These are phyloP conservation scores for Phytophthora kernoviae DNA, from an alignment of 352 stramenopile species.

Conservation along the genomic window DNA sequence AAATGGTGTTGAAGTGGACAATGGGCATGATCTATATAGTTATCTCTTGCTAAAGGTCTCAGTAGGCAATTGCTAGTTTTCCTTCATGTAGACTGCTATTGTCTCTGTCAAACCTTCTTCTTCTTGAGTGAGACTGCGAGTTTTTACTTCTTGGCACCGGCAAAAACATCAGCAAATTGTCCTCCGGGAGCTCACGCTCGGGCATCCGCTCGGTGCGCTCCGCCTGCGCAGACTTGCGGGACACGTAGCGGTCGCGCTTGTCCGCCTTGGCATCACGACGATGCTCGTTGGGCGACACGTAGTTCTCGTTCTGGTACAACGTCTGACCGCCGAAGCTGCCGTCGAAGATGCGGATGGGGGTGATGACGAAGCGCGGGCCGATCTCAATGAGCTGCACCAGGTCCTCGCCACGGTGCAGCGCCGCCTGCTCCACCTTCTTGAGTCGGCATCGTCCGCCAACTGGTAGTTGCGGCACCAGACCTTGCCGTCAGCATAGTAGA, in stretches of 20 bases:
- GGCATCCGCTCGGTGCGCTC: conserved; percentile 77
- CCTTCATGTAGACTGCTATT: conserved; percentile 8
- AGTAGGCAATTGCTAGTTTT: background rate
- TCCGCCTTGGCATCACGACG: conserved; percentile 90
- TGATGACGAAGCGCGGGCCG: conserved; percentile 98
- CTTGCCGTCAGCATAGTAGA: conserved; percentile 93
- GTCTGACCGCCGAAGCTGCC: conserved; percentile 98
- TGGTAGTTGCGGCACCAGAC: conserved; percentile 99
- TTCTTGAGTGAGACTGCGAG: background rate
- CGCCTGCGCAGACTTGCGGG: conserved; percentile 87
- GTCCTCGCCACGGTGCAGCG: conserved; percentile 85
- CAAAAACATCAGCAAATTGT: conserved; percentile 90
- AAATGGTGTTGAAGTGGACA: conserved; percentile 4
- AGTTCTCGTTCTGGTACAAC: conserved; percentile 98
- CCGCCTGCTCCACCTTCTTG: conserved; percentile 91
- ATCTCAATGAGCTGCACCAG: conserved; percentile 99
- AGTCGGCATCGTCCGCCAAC: conserved; percentile 85
- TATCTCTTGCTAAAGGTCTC: background rate
- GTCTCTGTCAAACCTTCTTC: background rate
- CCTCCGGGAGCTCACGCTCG: conserved; percentile 69
- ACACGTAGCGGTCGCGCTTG: conserved; percentile 93
- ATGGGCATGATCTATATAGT: conserved; percentile 6
- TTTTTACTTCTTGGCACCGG: conserved; percentile 48
- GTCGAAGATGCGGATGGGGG: conserved; percentile 98
- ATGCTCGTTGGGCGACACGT: conserved; percentile 96